Evolutionary conservation across 208 protist species (phyloP).

Genomic region (Leptomonas seymouri): DNA sequence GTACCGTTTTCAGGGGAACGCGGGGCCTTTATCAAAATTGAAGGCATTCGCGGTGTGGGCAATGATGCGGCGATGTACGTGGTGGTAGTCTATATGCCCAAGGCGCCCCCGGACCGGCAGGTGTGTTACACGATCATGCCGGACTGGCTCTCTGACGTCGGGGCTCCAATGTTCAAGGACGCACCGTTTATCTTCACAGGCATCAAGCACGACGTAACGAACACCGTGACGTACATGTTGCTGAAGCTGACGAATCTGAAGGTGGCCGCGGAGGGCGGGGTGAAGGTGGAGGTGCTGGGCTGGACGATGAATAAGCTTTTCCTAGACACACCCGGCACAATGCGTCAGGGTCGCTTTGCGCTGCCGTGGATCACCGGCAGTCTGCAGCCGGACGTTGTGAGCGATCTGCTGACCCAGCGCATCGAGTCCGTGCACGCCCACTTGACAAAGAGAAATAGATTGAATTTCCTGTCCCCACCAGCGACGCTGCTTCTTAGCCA

Average conservation of each 20-base stretch:
- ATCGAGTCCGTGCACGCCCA: conserved; percentile 49
- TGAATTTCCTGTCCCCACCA: conserved; percentile 46
- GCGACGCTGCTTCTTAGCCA: conserved; percentile 65
- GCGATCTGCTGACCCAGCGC: conserved; percentile 41
- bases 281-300: conserved; percentile 36
- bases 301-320: conserved; percentile 75
- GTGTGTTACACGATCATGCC: conserved; percentile 47
- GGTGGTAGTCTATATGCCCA: conserved; percentile 37
- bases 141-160: conserved; percentile 66
- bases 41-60: conserved; percentile 57
- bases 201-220: conserved; percentile 31
- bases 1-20: conserved; percentile 53
- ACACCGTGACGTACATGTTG: conserved; percentile 50
- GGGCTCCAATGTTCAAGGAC: conserved; percentile 57
- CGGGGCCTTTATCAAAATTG: conserved; percentile 60
- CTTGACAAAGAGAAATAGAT: conserved; percentile 30
- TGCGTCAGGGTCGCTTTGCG: conserved; percentile 63
- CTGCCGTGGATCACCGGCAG: conserved; percentile 53
- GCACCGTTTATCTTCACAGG: conserved; percentile 46
- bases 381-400: conserved; percentile 41
- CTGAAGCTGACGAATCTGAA: conserved; percentile 57
- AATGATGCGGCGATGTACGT: conserved; percentile 52
- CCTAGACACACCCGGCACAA: conserved; percentile 33
- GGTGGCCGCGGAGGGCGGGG: not conserved
- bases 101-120: conserved; percentile 22